Percentiles rank a stretch among this genome's conserved stretches.
phyloP scores from a whole-genome alignment of 1,284 basidiomycete species.

The Cryptococcus sp. region DNA sequence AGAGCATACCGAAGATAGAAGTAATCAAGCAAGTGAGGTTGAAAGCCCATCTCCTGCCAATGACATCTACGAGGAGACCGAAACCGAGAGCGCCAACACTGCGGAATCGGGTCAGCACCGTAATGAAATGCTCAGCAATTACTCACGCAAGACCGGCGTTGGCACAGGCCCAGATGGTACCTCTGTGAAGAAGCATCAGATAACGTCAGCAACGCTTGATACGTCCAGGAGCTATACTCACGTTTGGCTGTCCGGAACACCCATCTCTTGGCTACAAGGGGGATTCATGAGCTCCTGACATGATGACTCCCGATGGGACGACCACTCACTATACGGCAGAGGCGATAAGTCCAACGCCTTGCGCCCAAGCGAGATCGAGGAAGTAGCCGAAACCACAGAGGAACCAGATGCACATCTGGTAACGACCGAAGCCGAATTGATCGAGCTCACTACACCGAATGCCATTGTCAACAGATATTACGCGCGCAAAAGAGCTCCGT shows the following conservation, averaged over 20 bases:
- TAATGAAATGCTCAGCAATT: neutral
- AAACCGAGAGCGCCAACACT: slow-evolving; percentile 58
- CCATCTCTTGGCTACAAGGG: slow-evolving; percentile 8
- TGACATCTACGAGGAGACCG: slow-evolving; percentile 47
- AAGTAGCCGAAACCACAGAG: slow-evolving; percentile 42
- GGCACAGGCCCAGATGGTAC: slow-evolving; percentile 57
- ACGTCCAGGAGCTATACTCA: neutral
- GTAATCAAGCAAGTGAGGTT: slow-evolving; percentile 72
- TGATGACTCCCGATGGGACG: neutral
- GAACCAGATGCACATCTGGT: slow-evolving; percentile 35
- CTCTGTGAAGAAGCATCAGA: slow-evolving; percentile 59
- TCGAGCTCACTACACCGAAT: slow-evolving; percentile 19
- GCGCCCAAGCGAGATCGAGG: slow-evolving; percentile 43
- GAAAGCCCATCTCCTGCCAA: slow-evolving; percentile 63
- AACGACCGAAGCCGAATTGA: slow-evolving; percentile 29
- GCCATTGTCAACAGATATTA: neutral
- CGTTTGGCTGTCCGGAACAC: neutral
- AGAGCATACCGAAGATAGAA: slow-evolving; percentile 62
- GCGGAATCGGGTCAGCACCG: neutral
- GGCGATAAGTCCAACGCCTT: slow-evolving; percentile 35
- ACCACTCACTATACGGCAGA: slow-evolving; percentile 15
- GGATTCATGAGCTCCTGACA: neutral
- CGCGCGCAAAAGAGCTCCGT: neutral
- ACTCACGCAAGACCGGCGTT: neutral
- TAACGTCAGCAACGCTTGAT: neutral